Percentiles rank a stretch among this genome's conserved stretches.
phyloP scores from a whole-genome alignment of 371 early-diverging fungal species.

The Homolaphlyctis polyrhiza region DNA sequence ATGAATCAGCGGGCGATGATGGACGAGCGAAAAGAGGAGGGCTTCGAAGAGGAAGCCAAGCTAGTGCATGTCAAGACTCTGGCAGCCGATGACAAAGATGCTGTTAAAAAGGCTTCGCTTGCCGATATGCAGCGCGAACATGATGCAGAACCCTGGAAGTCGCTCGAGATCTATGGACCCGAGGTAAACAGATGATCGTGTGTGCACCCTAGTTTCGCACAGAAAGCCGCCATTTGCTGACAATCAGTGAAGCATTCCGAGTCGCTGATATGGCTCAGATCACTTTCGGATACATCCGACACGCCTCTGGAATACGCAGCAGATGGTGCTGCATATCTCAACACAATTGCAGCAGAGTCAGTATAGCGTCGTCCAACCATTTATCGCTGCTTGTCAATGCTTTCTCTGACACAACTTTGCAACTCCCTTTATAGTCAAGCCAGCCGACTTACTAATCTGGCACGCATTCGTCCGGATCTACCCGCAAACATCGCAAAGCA shows the following conservation, averaged over 20 bases:
- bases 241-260: slow-evolving; percentile 12
- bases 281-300: background rate
- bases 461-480: no score
- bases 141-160: slow-evolving; percentile 76
- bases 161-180: slow-evolving; percentile 61
- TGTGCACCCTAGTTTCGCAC: background rate
- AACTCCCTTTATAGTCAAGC: no score
- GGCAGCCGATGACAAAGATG: slow-evolving; percentile 29
- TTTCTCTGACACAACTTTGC: no score
- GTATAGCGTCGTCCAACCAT: no score
- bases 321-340: background rate
- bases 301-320: background rate
- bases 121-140: slow-evolving; percentile 49
- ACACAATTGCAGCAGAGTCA: no score
- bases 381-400: no score
- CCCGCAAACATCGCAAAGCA: background rate
- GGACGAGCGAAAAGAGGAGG: slow-evolving; percentile 55
- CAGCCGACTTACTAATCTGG: no score
- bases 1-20: slow-evolving; percentile 62
- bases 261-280: slow-evolving; percentile 15
- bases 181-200: slow-evolving; percentile 39
- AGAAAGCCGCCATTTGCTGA: background rate
- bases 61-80: slow-evolving; percentile 13
- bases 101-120: slow-evolving; percentile 16
- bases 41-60: slow-evolving; percentile 49